Conservation (phyloP, 805 yeast genomes). For the Wickerhamomyces chaumierensis region DNA sequence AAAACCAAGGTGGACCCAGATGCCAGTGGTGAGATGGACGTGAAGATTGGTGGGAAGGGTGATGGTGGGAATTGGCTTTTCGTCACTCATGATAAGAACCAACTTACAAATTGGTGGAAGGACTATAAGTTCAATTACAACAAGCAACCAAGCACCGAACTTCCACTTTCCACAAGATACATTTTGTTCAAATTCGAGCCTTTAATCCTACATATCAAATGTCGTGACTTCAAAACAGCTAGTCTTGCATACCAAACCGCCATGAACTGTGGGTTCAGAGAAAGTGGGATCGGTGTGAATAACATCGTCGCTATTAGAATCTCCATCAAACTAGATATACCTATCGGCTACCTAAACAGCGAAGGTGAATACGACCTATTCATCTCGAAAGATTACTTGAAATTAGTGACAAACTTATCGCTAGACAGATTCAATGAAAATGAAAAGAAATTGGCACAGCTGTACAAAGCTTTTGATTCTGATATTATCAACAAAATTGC, state of each 20-base stretch:
- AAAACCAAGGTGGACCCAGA: conserved; percentile 4
- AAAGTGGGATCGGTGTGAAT: conserved; percentile 75
- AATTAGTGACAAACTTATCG: conserved; percentile 41
- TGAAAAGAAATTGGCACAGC: conserved; percentile 37
- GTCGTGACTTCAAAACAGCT: conserved; percentile 51
- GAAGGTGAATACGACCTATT: conserved; percentile 23
- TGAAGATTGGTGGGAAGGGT: conserved; percentile 71
- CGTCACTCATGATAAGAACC: conserved; percentile 54
- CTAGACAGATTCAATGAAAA: conserved; percentile 59
- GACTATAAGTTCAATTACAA: conserved; percentile 16
- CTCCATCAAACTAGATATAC: conserved; percentile 64
- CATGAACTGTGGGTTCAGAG: conserved; percentile 79
- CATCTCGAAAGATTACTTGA: conserved; percentile 42
- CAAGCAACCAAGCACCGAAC: conserved; percentile 1
- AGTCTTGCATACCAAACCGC: conserved; percentile 55
- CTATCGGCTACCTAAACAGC: conserved; percentile 44
- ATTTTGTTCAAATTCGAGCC: conserved; percentile 78
- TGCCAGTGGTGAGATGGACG: conserved; percentile 1
- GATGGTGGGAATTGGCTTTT: conserved; percentile 81
- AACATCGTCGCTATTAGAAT: conserved; percentile 70
- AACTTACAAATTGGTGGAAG: conserved; percentile 37
- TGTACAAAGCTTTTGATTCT: conserved; percentile 30
- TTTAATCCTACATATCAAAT: conserved; percentile 72
- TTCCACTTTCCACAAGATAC: conserved; percentile 30
- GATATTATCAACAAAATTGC: conserved; percentile 12